Base-by-base conservation (phyloP, 2,329 filamentous ascomycete genomes). In the Fusarium pilosicola region DNA sequence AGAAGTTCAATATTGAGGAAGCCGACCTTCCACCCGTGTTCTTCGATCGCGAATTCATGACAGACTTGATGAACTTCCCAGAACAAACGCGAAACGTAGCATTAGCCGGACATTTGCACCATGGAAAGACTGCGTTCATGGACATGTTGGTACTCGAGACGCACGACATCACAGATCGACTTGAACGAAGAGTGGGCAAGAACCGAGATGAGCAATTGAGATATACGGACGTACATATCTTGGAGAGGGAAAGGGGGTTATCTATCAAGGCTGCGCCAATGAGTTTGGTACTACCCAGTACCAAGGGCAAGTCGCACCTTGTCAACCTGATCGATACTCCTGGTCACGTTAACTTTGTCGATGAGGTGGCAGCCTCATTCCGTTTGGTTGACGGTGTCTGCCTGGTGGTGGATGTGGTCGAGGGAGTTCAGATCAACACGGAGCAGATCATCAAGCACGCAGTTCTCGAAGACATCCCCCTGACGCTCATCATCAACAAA, bases 391-490 rank as follows among this genome's bases (percentile, higher is more conserved):
- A 99, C 80, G 96, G 96, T 68, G 91, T 98, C 30, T 96, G 97
- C 59, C 85, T 99, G 55, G 92, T 99, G 20, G 95, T 99, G 22
- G 96, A 99, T 81, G 94, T 98, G 28, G 94, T 99, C 3, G 96
- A 99, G 82, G 96, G 96, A n/a, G 95, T 99, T n/a, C 96, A 98
- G 84, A 89, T 96, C 78, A 97, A 97, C 82, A 97, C 96, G 0
- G 96, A 99, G 84, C 94, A 98, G 81, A 95, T 97, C 78, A 98
- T 99, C 84, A 97, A 94, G 84, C 94, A 99, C 82, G 95, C 95
- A 6, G 93, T 98, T 7, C 87, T 97, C 34, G 94, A 98, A 81
- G 94, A 95, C 77, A 87, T 98, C 9, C 96, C 96, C 2, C 84
- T 99, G 76, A 96, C 94, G 1, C 86, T 99, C 70, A 91, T 99